Conservation (phyloP, 345 rosid genomes). For the Anastatica hierochuntica region DNA sequence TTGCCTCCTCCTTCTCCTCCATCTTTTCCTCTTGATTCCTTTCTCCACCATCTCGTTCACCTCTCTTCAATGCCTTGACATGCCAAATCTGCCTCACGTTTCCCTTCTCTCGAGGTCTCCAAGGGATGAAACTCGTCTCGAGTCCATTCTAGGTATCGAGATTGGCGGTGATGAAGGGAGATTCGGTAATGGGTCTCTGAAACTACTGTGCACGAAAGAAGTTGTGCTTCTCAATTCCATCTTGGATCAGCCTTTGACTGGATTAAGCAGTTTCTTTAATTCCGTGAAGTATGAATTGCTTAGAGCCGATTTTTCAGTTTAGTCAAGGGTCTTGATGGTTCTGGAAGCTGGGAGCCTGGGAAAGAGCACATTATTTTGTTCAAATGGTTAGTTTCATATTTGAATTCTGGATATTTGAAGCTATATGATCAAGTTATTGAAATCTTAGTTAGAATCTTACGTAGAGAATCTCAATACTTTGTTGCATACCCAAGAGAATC, state of each 20-base stretch:
- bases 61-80: constrained; percentile 41
- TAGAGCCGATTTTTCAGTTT: constrained; percentile 50
- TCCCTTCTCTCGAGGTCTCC: constrained; percentile 36
- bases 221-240: constrained; percentile 37
- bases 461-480: constrained; percentile 65
- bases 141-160: constrained; percentile 17
- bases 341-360: constrained; percentile 69
- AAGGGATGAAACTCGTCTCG: constrained; percentile 11
- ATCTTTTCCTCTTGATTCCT: constrained; percentile 52
- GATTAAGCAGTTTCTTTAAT: constrained; percentile 44
- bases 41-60: constrained; percentile 68
- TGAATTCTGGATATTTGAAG: constrained; percentile 23
- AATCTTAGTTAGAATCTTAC: constrained; percentile 53
- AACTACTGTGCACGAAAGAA: constrained; percentile 45
- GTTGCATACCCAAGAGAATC: too few relatives aligned
- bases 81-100: constrained; percentile 19
- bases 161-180: constrained; percentile 7
- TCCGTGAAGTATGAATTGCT: constrained; percentile 41
- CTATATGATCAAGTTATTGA: constrained; percentile 50
- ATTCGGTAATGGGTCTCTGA: constrained; percentile 27
- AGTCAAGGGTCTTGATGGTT: constrained; percentile 53
- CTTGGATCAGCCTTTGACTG: constrained; percentile 39
- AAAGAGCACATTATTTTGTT: constrained; percentile 57
- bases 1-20: constrained; percentile 46
- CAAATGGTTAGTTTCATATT: constrained; percentile 47